Conservation (phyloP, 495 filamentous ascomycete genomes). For the Ascobolus immersus region DNA sequence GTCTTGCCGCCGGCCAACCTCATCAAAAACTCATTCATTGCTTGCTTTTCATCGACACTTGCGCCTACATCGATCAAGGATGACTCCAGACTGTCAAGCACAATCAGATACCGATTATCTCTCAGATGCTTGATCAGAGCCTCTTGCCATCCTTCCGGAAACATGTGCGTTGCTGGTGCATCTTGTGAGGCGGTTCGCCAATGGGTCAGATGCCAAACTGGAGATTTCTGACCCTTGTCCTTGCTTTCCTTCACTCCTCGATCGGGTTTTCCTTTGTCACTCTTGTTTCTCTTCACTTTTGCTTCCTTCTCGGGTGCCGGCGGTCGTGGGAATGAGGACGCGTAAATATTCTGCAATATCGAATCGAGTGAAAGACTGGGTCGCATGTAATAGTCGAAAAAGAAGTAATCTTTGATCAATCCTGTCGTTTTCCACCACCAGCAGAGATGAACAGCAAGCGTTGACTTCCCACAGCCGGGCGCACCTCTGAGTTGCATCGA, state of each 20-base stretch:
- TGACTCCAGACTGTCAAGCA: conserved; percentile 8
- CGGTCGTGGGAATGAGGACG: conserved; percentile 4
- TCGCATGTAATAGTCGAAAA: conserved; percentile 7
- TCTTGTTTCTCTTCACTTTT: no score
- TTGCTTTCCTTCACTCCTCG: no score
- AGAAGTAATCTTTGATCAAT: conserved; percentile 7
- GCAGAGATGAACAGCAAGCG: conserved; percentile 4
- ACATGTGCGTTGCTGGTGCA: conserved; percentile 1
- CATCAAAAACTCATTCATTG: conserved; percentile 8
- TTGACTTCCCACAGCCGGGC: conserved; percentile 7
- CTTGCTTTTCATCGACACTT: conserved; percentile 4
- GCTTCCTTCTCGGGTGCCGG: no score
- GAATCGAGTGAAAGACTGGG: conserved; percentile 8
- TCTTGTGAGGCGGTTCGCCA: conserved; percentile 2
- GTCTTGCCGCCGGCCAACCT: conserved; percentile 5
- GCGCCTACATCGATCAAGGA: no score
- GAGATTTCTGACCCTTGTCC: no score
- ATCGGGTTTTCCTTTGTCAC: no score
- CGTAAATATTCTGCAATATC: conserved; percentile 6
- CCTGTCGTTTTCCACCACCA: conserved; percentile 11
- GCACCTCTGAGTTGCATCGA: conserved; percentile 4
- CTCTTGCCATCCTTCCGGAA: conserved; percentile 6
- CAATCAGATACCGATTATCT: conserved; percentile 6
- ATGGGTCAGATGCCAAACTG: no score
- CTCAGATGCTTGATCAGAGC: conserved; percentile 3